Percentiles rank a stretch among this genome's conserved stretches.
These are phyloP conservation scores for Aspergillus ochraceoroseus DNA, from an alignment of 2,329 filamentous ascomycete species.

Conservation along the genomic window DNA sequence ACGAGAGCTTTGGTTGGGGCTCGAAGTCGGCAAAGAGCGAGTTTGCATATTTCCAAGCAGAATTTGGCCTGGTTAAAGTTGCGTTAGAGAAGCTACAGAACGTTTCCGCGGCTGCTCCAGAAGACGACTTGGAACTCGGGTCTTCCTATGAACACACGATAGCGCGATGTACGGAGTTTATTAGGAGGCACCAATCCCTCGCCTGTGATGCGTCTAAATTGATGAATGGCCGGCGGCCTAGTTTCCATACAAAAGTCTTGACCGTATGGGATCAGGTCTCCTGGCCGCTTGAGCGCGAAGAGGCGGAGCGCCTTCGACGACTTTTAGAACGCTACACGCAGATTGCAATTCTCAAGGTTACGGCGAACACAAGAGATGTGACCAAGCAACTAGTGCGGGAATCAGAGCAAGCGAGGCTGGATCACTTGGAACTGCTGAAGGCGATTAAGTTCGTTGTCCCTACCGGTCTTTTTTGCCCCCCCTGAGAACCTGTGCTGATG, in stretches of 20 bases:
- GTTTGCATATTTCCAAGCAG: slow-evolving; percentile 6
- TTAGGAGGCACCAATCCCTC: slow-evolving; percentile 6
- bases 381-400: slow-evolving; percentile 2
- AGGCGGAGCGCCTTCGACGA: slow-evolving; percentile 12
- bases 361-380: slow-evolving; percentile 6
- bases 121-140: slow-evolving; percentile 9
- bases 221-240: neutral
- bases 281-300: slow-evolving; percentile 14
- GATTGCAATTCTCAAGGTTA: slow-evolving; percentile 13
- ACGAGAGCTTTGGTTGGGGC: slow-evolving; percentile 9
- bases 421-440: slow-evolving; percentile 13
- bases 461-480: too few relatives aligned
- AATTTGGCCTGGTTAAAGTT: slow-evolving; percentile 10
- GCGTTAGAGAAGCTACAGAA: slow-evolving; percentile 7
- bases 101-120: neutral
- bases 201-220: neutral
- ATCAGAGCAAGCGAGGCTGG: slow-evolving; percentile 5
- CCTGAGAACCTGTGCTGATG: too few relatives aligned
- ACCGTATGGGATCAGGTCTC: slow-evolving; percentile 10
- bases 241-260: slow-evolving; percentile 1
- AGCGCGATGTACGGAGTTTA: slow-evolving; percentile 7
- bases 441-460: slow-evolving; percentile 9
- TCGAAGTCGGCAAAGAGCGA: slow-evolving; percentile 8
- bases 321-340: slow-evolving; percentile 13
- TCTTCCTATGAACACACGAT: slow-evolving; percentile 7